Percentiles rank a stretch among this genome's conserved stretches.
These are phyloP conservation scores for Sclerotinia spermophila DNA, from an alignment of 2,329 filamentous ascomycete species.

Conservation along the genomic window DNA sequence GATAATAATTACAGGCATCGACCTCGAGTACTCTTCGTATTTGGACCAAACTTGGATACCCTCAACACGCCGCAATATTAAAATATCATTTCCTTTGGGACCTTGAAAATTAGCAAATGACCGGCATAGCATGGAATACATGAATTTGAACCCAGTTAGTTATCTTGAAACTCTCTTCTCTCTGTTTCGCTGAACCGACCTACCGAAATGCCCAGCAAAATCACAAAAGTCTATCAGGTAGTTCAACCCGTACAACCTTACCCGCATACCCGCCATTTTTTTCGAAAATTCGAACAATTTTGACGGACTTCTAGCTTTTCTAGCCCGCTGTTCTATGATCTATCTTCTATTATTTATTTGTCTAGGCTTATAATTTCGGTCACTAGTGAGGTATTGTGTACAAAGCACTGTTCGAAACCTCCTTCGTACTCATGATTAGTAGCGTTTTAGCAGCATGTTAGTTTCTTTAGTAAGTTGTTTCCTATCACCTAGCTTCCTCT, in stretches of 20 bases:
- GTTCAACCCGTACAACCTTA: conserved; percentile 1
- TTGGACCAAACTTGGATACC: background rate
- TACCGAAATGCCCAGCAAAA: background rate
- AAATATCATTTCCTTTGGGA: conserved; percentile 14
- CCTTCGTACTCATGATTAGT: background rate
- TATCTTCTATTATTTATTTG: too few species aligned
- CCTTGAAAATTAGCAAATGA: background rate
- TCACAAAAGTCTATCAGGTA: background rate
- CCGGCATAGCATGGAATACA: conserved; percentile 4
- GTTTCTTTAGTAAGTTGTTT: background rate
- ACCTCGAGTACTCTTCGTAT: conserved; percentile 1
- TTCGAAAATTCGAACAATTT: background rate
- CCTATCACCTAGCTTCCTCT: background rate
- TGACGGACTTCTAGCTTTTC: conserved; percentile 10
- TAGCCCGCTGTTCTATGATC: background rate
- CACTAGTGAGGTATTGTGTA: background rate
- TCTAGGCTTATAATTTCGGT: background rate
- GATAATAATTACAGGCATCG: background rate
- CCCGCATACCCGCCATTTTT: conserved; percentile 12
- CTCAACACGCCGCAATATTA: background rate
- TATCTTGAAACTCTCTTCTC: conserved; percentile 15
- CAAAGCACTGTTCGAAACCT: background rate
- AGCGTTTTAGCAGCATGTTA: background rate
- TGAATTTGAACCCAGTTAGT: conserved; percentile 6
- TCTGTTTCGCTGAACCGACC: background rate